These are phyloP conservation scores for Cryptomeria japonica DNA, from an alignment of 75 land plant genomes.

Conservation along the genomic window DNA sequence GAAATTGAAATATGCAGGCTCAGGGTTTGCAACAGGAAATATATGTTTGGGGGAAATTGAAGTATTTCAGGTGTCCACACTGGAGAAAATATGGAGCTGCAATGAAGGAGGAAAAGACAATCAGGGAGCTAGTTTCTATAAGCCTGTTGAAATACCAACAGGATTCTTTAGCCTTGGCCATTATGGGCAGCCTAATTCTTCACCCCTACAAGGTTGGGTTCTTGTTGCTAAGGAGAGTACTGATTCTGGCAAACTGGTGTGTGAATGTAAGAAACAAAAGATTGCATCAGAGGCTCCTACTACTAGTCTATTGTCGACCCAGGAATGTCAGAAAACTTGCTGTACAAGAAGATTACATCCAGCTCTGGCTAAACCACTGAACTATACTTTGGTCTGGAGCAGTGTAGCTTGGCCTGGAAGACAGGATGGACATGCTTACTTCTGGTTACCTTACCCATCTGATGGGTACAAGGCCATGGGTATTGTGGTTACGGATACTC, in stretches of 20 bases:
- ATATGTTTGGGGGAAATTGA: constrained; percentile 65
- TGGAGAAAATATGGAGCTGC: constrained; percentile 62
- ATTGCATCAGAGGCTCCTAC: constrained; percentile 1
- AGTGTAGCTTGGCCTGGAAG: constrained; percentile 46
- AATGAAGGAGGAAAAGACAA: constrained; percentile 52
- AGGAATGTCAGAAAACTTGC: background rate
- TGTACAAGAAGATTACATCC: background rate
- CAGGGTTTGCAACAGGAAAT: constrained; percentile 59
- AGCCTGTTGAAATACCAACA: constrained; percentile 57
- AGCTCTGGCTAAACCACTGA: constrained; percentile 47
- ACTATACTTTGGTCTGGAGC: constrained; percentile 73
- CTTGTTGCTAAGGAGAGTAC: constrained; percentile 50
- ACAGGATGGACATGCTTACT: constrained; percentile 47
- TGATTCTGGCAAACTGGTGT: background rate
- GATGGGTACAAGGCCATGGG: constrained; percentile 79
- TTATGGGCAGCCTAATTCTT: constrained; percentile 54
- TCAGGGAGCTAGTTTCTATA: constrained; percentile 67
- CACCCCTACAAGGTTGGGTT: constrained; percentile 46
- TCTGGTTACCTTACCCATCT: constrained; percentile 78
- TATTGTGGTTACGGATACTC: constrained; percentile 45
- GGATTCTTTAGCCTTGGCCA: constrained; percentile 59
- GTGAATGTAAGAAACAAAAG: constrained; percentile 4
- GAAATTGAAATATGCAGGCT: constrained; percentile 32
- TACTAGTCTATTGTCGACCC: constrained; percentile 5
- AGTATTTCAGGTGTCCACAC: constrained; percentile 55